Evolutionary conservation across 805 yeast species (phyloP).

Genomic region (Dipodascopsis uninucleata): DNA sequence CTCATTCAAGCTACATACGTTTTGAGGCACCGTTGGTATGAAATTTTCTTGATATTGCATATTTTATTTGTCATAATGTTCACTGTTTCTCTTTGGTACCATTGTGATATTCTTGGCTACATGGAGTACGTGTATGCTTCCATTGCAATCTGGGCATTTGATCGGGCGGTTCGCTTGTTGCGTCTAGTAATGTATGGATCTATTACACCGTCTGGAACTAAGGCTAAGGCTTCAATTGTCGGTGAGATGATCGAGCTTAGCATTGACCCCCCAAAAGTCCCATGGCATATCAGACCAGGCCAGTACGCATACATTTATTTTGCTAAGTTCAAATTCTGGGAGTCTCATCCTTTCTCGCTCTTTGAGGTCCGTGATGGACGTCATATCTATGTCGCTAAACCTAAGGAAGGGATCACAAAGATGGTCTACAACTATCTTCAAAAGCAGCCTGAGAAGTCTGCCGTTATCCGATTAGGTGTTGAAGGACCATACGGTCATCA

Average conservation of each 20-base stretch:
- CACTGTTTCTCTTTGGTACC: conserved; percentile 56
- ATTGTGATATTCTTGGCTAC: conserved; percentile 48
- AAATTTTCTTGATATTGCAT: conserved; percentile 55
- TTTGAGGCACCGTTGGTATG: conserved; percentile 43
- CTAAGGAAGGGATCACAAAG: conserved; percentile 10
- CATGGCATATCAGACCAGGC: conserved; percentile 14
- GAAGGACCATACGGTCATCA: conserved; percentile 62
- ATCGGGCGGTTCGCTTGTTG: conserved; percentile 54
- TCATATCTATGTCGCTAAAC: conserved; percentile 12
- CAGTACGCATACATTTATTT: conserved; percentile 25
- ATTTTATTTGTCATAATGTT: conserved; percentile 53
- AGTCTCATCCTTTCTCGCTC: conserved; percentile 22
- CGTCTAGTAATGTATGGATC: conserved; percentile 36
- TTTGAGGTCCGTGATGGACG: conserved; percentile 8
- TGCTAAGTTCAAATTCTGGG: conserved; percentile 16
- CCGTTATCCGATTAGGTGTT: conserved; percentile 35
- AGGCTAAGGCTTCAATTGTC: conserved; percentile 4
- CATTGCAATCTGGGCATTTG: conserved; percentile 67
- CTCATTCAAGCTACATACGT: conserved; percentile 36
- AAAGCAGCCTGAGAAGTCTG: not conserved
- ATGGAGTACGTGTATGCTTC: conserved; percentile 46
- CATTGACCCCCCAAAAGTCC: not conserved
- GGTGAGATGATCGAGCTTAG: conserved; percentile 4
- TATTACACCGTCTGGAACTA: not conserved
- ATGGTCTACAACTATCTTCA: conserved; percentile 11